These are phyloP conservation scores for Pythium rhizo-oryzae DNA, from an alignment of 352 stramenopile genomes.

Conservation along the genomic window DNA sequence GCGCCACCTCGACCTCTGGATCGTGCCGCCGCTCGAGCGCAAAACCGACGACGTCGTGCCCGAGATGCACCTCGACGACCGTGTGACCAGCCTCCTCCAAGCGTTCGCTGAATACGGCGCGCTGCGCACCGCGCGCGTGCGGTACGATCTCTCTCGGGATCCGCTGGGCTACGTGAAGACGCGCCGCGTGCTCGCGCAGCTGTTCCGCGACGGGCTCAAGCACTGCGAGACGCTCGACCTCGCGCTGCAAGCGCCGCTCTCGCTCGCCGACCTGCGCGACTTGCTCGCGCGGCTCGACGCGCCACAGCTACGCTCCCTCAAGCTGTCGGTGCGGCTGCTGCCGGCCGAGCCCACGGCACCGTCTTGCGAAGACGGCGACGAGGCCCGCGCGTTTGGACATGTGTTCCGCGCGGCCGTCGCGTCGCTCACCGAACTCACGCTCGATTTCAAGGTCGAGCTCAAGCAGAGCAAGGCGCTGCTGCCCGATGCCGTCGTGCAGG, in stretches of 20 bases:
- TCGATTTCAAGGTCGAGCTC: conserved; percentile 25
- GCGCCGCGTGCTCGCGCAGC: conserved; percentile 28
- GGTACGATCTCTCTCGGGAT: conserved; percentile 19
- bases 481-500: conserved; percentile 21
- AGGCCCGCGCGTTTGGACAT: conserved; percentile 1
- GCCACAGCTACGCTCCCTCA: conserved; percentile 29
- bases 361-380: too few relatives aligned
- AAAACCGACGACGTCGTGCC: conserved; percentile 14
- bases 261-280: conserved; percentile 21
- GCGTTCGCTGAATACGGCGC: conserved; percentile 32
- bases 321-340: conserved; percentile 30
- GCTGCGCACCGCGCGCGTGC: conserved; percentile 28
- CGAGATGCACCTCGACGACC: conserved; percentile 22
- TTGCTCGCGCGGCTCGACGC: conserved; percentile 24
- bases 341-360: background rate
- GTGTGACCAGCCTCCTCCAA: conserved; percentile 28
- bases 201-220: conserved; percentile 43
- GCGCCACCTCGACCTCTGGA: conserved; percentile 50
- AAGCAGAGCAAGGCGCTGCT: conserved; percentile 27
- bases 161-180: conserved; percentile 16
- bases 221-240: conserved; percentile 53
- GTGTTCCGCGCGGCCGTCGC: conserved; percentile 17
- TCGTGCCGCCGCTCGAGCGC: conserved; percentile 18
- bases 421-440: conserved; percentile 15
- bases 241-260: conserved; percentile 26